A percentile compares a stretch with the other conserved stretches of the same genome.
These are phyloP conservation scores for Fusarium torreyae DNA, from an alignment of 2,329 filamentous ascomycete genomes.

Conservation along the genomic window DNA sequence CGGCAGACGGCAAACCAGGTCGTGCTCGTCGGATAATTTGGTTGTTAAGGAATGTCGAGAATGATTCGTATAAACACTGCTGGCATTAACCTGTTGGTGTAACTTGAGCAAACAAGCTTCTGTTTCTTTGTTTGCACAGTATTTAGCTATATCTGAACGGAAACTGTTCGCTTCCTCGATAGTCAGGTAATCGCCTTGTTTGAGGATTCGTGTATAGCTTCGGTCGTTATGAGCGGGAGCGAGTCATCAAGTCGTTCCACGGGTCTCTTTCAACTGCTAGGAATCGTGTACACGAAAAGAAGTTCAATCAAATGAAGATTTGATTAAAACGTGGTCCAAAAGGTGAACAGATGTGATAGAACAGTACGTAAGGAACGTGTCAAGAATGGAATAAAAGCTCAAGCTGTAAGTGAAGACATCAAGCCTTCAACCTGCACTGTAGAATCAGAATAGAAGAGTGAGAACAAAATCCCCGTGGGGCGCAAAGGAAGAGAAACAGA, in stretches of 20 bases:
- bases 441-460: constrained; percentile 21
- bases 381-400: constrained; percentile 34
- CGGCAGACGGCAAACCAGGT: constrained; percentile 22
- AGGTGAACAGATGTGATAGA: not conserved
- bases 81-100: constrained; percentile 26
- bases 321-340: constrained; percentile 1
- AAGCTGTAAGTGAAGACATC: constrained; percentile 39
- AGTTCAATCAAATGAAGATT: constrained; percentile 1
- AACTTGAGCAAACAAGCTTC: constrained; percentile 30
- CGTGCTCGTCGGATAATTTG: constrained; percentile 15
- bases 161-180: constrained; percentile 14
- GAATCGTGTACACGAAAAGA: constrained; percentile 6
- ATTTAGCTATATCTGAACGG: constrained; percentile 11
- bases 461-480: constrained; percentile 21
- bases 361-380: constrained; percentile 31
- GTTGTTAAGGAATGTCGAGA: constrained; percentile 35
- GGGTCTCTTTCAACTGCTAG: not conserved
- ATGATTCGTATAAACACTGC: constrained; percentile 22
- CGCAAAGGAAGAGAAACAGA: constrained; percentile 25
- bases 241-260: constrained; percentile 10
- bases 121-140: constrained; percentile 16
- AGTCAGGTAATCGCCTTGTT: constrained; percentile 6
- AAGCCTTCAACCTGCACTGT: constrained; percentile 41
- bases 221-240: constrained; percentile 5
- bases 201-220: constrained; percentile 5